These are phyloP conservation scores for Stachybotrys chartarum DNA, from an alignment of 2,329 filamentous ascomycete genomes.

Conservation along the genomic window DNA sequence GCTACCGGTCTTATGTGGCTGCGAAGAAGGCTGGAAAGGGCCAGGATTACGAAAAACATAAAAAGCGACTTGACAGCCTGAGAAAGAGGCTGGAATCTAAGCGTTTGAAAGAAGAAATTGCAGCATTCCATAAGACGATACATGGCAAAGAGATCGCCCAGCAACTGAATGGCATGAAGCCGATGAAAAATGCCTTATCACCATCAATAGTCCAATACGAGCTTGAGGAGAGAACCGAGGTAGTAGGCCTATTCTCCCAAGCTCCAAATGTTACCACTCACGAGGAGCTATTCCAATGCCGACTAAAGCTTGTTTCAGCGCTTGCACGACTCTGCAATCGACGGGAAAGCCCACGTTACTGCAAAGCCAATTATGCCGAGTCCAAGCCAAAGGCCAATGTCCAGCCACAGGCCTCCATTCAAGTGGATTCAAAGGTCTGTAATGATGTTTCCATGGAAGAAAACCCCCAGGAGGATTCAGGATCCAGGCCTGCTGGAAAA, in stretches of 20 bases:
- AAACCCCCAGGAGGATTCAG: background rate
- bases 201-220: slow-evolving; percentile 12
- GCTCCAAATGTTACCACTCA: slow-evolving; percentile 8
- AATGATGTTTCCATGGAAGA: background rate
- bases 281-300: slow-evolving; percentile 10
- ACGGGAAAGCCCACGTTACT: slow-evolving; percentile 10
- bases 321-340: slow-evolving; percentile 9
- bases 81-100: background rate
- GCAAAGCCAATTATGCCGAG: background rate
- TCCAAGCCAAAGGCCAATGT: background rate
- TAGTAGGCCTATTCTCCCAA: slow-evolving; percentile 12
- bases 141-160: slow-evolving; percentile 11
- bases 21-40: background rate
- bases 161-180: slow-evolving; percentile 11
- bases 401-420: background rate
- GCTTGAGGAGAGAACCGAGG: slow-evolving; percentile 12
- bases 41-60: background rate
- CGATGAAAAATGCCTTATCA: slow-evolving; percentile 8
- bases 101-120: background rate
- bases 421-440: background rate
- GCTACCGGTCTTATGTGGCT: background rate
- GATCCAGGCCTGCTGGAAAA: background rate
- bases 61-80: background rate
- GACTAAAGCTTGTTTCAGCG: slow-evolving; percentile 8
- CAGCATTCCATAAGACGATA: slow-evolving; percentile 10